phyloP scores from a whole-genome alignment of 495 filamentous ascomycete species.

The Venustampulla echinocandica region DNA sequence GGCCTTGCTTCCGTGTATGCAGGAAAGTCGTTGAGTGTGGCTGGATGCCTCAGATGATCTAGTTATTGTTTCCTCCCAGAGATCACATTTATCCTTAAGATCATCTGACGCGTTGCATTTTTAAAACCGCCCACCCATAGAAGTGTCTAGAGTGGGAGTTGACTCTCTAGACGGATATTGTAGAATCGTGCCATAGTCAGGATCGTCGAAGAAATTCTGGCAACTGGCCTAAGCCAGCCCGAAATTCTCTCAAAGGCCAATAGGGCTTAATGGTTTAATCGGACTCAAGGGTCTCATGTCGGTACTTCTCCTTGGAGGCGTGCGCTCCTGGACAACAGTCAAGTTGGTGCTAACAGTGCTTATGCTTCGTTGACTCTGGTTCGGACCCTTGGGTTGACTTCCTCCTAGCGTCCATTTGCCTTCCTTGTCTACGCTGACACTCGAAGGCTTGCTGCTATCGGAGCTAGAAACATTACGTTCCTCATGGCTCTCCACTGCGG shows the following conservation, averaged over 20 bases:
- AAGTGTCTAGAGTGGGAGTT: too few species aligned
- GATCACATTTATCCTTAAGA: too few species aligned
- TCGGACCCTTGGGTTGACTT: slow-evolving; percentile 27
- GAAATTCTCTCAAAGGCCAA: slow-evolving; percentile 45
- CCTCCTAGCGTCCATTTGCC: slow-evolving; percentile 27
- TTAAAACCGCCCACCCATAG: too few species aligned
- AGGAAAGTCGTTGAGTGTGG: too few species aligned
- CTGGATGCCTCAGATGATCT: too few species aligned
- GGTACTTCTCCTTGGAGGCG: slow-evolving; percentile 23
- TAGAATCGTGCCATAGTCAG: too few species aligned
- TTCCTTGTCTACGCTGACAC: slow-evolving; percentile 9
- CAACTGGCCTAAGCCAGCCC: too few species aligned
- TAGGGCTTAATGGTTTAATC: slow-evolving; percentile 61
- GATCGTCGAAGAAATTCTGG: too few species aligned
- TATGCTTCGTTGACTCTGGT: slow-evolving; percentile 23
- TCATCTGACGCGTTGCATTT: too few species aligned
- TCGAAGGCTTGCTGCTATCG: slow-evolving; percentile 46
- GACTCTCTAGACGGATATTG: too few species aligned
- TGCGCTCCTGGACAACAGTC: slow-evolving; percentile 32
- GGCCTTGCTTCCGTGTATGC: too few species aligned
- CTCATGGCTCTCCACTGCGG: slow-evolving; percentile 29
- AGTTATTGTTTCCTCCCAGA: too few species aligned
- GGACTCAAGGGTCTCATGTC: slow-evolving; percentile 53
- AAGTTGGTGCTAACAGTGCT: slow-evolving; percentile 33
- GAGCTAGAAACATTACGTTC: slow-evolving; percentile 59